These are phyloP conservation scores for Penicillium hesseltinei DNA, from an alignment of 2,329 filamentous ascomycete genomes.

Conservation along the genomic window DNA sequence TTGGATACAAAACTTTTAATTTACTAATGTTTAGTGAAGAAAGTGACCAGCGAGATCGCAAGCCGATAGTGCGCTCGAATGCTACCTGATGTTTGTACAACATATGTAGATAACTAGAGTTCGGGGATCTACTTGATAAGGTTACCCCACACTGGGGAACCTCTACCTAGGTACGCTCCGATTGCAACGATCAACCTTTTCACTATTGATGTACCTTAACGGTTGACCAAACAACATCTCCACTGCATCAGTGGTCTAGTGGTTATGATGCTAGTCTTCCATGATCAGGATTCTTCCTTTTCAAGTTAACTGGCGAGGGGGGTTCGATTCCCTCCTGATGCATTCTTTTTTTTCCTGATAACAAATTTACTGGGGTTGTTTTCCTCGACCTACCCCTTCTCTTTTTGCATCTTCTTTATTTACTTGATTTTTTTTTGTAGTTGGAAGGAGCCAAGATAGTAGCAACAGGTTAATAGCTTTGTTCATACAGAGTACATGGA, in stretches of 20 bases:
- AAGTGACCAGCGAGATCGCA: no score
- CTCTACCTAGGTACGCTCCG: no score
- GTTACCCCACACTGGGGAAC: no score
- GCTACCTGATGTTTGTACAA: no score
- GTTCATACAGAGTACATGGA: not conserved
- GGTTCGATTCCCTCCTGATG: conserved; percentile 3
- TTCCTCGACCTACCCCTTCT: not conserved
- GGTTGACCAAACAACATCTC: not conserved
- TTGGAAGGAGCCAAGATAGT: not conserved
- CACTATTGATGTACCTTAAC: not conserved
- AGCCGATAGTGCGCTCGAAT: no score
- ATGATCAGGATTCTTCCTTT: not conserved
- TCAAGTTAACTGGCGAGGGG: not conserved
- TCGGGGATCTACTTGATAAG: no score
- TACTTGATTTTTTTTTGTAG: not conserved
- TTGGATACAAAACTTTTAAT: no score
- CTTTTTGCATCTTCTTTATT: not conserved
- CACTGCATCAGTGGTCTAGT: conserved; percentile 1
- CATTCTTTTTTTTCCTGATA: not conserved
- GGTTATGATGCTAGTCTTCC: conserved; percentile 3
- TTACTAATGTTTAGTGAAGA: no score
- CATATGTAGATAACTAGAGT: no score
- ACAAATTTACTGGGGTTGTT: not conserved
- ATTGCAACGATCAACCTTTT: no score
- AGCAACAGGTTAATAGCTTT: not conserved